phyloP scores from a whole-genome alignment of 768 basidiomycete genomes.

The Botryobasidium botryosum region DNA sequence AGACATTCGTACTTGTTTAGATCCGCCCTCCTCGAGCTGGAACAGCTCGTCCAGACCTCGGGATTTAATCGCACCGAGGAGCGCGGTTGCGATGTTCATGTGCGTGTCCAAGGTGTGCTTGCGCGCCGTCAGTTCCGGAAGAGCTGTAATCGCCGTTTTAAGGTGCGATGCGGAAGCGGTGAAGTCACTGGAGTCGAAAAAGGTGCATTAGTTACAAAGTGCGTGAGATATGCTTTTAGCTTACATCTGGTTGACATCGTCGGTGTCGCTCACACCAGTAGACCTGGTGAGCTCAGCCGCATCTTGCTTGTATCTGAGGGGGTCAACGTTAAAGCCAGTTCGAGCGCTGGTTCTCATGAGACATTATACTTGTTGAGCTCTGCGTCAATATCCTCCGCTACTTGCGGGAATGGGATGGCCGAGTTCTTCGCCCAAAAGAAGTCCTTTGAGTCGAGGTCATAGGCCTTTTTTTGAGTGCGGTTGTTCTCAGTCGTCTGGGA shows the following conservation, averaged over 20 bases:
- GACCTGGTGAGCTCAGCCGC: constrained; percentile 93
- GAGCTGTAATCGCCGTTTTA: constrained; percentile 91
- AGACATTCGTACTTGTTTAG: constrained; percentile 46
- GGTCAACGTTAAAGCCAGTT: not conserved
- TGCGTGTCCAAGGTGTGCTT: constrained; percentile 96
- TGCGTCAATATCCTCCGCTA: constrained; percentile 89
- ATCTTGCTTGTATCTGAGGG: constrained; percentile 55
- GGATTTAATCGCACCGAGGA: constrained; percentile 89
- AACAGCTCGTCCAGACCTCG: constrained; percentile 94
- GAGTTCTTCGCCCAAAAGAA: constrained; percentile 99
- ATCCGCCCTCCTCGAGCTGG: constrained; percentile 82
- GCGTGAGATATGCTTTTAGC: constrained; percentile 16
- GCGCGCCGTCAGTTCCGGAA: constrained; percentile 90
- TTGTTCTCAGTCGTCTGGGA: constrained; percentile 30
- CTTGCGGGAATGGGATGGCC: constrained; percentile 91
- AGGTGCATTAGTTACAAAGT: not conserved
- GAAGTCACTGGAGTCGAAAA: constrained; percentile 43
- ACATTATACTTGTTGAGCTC: constrained; percentile 69
- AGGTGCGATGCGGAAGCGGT: constrained; percentile 86
- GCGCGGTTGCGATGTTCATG: constrained; percentile 96
- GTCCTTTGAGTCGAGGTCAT: constrained; percentile 95
- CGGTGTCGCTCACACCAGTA: constrained; percentile 90
- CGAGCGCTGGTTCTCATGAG: not conserved
- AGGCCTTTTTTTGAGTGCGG: constrained; percentile 50
- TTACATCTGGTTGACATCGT: constrained; percentile 86